Conservation (phyloP, 768 basidiomycete genomes). For the Mrakia blollopis region DNA sequence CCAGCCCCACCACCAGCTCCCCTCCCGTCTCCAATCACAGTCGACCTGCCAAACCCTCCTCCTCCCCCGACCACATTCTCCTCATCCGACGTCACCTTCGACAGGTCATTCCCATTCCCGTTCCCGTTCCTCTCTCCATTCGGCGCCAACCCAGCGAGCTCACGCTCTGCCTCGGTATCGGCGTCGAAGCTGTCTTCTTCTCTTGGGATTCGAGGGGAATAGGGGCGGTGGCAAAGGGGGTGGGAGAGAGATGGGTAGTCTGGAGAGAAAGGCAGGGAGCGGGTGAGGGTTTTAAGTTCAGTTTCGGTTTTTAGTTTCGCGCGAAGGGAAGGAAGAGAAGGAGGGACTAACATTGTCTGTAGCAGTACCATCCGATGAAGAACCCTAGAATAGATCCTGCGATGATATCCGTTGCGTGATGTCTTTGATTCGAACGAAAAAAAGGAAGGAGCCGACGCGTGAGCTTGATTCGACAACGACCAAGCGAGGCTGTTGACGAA, state of each 20-base stretch:
- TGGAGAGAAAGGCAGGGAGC: background rate
- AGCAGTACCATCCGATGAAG: conserved; percentile 65
- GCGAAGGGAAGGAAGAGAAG: background rate
- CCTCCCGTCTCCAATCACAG: background rate
- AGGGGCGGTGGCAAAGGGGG: conserved; percentile 61
- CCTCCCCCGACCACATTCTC: background rate
- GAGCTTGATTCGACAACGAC: background rate
- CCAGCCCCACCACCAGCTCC: background rate
- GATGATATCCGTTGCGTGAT: conserved; percentile 83
- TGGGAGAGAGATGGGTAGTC: conserved; percentile 66
- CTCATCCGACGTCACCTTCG: background rate
- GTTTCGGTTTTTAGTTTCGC: background rate
- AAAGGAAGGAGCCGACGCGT: background rate
- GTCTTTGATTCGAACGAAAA: background rate
- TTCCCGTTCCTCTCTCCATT: conserved; percentile 3
- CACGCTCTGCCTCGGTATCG: background rate
- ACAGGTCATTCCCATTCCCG: background rate
- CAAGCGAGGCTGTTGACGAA: too few relatives aligned
- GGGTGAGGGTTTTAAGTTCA: background rate
- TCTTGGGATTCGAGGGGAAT: conserved; percentile 50
- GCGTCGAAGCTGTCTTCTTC: background rate
- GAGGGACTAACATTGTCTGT: conserved; percentile 48
- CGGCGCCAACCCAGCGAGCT: conserved; percentile 10
- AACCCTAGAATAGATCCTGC: conserved; percentile 71
- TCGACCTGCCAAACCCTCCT: background rate